Percentiles rank a stretch among this genome's conserved stretches.
phyloP scores from a whole-genome alignment of 2,329 filamentous ascomycete genomes.

The Colletotrichum trifolii region DNA sequence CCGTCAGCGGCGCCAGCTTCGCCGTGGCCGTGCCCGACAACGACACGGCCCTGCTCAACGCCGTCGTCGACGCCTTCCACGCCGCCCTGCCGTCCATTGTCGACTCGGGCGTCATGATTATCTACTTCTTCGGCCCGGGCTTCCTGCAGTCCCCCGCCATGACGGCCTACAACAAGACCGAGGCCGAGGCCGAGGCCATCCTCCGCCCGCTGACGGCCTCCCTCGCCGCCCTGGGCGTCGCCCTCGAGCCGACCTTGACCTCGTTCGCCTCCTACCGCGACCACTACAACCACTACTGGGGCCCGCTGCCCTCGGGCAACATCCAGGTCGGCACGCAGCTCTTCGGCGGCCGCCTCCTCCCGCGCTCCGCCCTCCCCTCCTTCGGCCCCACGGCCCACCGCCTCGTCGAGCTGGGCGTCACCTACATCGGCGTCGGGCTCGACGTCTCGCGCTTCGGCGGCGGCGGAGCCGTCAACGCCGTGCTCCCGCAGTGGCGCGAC shows the following conservation, averaged over 20 bases:
- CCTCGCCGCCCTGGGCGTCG: slow-evolving; percentile 39
- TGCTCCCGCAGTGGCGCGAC: slow-evolving; percentile 55
- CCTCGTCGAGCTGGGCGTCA: slow-evolving; percentile 31
- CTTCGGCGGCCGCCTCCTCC: slow-evolving; percentile 48
- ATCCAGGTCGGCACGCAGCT: slow-evolving; percentile 42
- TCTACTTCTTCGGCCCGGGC: slow-evolving; percentile 49
- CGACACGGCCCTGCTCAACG: slow-evolving; percentile 47
- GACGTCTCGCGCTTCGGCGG: slow-evolving; percentile 33
- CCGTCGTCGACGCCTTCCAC: slow-evolving; percentile 41
- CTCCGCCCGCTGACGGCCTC: slow-evolving; percentile 54
- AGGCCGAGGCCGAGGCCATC: slow-evolving; percentile 50
- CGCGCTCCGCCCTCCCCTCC: slow-evolving; percentile 39
- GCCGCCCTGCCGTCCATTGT: slow-evolving; percentile 31
- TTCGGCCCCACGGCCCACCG: slow-evolving; percentile 25
- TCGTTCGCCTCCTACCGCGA: slow-evolving; percentile 44
- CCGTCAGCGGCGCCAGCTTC: slow-evolving; percentile 43
- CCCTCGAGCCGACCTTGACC: slow-evolving; percentile 44
- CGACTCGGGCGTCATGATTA: slow-evolving; percentile 33
- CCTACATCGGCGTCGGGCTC: slow-evolving; percentile 32
- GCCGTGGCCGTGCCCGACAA: slow-evolving; percentile 55
- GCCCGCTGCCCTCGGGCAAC: slow-evolving; percentile 42
- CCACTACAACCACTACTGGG: slow-evolving; percentile 38
- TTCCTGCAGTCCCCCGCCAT: slow-evolving; percentile 41
- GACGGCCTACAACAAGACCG: slow-evolving; percentile 57
- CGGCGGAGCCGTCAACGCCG: slow-evolving; percentile 43